Conservation (phyloP, 495 filamentous ascomycete species). For the Tuber melanosporum region DNA sequence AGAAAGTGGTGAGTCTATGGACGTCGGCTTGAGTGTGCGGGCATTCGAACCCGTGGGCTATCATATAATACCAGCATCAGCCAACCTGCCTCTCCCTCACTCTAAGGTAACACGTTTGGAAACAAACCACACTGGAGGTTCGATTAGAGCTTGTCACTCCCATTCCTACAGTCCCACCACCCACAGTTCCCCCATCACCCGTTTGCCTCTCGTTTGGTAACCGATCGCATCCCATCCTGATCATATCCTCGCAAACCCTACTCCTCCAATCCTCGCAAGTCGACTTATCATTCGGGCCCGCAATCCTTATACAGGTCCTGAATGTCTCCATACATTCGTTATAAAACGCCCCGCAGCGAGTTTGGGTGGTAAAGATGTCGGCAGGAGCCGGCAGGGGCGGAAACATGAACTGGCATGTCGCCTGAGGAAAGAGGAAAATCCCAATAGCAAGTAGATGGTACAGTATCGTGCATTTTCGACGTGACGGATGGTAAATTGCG, state of each 20-base stretch:
- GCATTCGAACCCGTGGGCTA: neutral
- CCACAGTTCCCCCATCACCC: neutral
- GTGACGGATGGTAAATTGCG: neutral
- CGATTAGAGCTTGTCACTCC: neutral
- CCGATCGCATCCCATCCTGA: slow-evolving; percentile 25
- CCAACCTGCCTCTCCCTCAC: neutral
- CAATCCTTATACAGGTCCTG: slow-evolving; percentile 19
- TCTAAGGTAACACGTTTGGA: neutral
- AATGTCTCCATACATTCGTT: slow-evolving; percentile 27
- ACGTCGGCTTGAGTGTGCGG: neutral
- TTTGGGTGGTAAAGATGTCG: slow-evolving; percentile 6
- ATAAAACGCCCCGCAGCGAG: slow-evolving; percentile 20
- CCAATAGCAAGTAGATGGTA: neutral
- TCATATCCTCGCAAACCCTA: slow-evolving; percentile 25
- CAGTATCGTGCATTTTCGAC: neutral
- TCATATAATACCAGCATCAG: neutral
- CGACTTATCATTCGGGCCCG: slow-evolving; percentile 2
- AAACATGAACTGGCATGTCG: slow-evolving; percentile 12
- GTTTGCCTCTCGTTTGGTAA: slow-evolving; percentile 9
- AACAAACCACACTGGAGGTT: neutral
- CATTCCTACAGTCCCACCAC: neutral
- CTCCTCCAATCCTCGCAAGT: slow-evolving; percentile 22
- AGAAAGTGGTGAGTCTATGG: neutral
- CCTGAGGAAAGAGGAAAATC: neutral
- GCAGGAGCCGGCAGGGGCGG: neutral